phyloP scores from a whole-genome alignment of 1,139 yeast species.

The Yamadazyma oceani region DNA sequence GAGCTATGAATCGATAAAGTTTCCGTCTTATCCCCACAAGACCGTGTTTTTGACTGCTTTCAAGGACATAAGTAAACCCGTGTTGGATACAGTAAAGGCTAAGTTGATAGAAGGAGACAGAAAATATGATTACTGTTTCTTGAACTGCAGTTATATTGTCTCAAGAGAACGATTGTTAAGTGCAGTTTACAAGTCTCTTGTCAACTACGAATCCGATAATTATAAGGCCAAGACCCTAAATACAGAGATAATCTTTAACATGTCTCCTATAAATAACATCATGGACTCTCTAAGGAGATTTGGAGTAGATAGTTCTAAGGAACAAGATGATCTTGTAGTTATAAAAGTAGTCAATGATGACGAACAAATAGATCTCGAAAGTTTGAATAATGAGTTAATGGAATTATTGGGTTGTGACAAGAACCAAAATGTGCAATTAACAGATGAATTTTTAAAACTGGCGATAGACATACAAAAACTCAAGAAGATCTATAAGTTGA shows the following conservation, averaged over 20 bases:
- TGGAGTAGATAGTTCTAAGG: constrained; percentile 35
- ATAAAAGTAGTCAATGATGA: constrained; percentile 26
- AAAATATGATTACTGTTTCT: constrained; percentile 41
- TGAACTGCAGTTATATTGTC: constrained; percentile 37
- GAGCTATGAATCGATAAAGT: constrained; percentile 16
- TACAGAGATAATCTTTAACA: constrained; percentile 42
- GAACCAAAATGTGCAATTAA: constrained; percentile 16
- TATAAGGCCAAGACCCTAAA: constrained; percentile 43
- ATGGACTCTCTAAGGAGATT: constrained; percentile 44
- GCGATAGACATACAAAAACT: constrained; percentile 31
- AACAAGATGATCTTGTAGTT: constrained; percentile 23
- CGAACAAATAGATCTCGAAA: constrained; percentile 9
- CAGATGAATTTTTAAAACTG: constrained; percentile 25
- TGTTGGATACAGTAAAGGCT: constrained; percentile 26
- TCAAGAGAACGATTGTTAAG: constrained; percentile 38
- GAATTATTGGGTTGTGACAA: constrained; percentile 17
- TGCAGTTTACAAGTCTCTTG: constrained; percentile 36
- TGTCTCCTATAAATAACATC: constrained; percentile 46
- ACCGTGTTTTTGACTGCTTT: constrained; percentile 27
- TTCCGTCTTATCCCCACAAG: constrained; percentile 37
- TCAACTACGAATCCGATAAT: constrained; percentile 23
- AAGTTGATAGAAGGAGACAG: constrained; percentile 31
- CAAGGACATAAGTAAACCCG: constrained; percentile 18
- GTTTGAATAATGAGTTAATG: constrained; percentile 17
- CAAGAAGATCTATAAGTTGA: constrained; percentile 40